Base-by-base conservation (phyloP, 2,329 filamentous ascomycete genomes). In the Plenodomus tracheiphilus region DNA sequence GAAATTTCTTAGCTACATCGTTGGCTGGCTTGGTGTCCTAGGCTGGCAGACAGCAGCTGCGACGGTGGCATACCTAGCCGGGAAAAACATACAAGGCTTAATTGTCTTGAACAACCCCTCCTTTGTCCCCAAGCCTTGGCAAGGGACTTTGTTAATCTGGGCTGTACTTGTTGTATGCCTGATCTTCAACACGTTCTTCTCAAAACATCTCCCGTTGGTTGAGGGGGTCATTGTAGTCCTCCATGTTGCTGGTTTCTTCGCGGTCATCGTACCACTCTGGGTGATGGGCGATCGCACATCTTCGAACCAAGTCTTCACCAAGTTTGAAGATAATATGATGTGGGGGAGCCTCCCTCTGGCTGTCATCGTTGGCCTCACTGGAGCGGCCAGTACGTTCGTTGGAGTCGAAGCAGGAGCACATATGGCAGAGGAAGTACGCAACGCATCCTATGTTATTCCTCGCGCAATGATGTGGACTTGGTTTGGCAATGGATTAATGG, bases 181-280 rank as follows among this genome's bases (percentile, higher is more conserved):
- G 71, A 65, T 77, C 30, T 69, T 75, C 13, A 74, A 76, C 47
- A 73, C 72, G 11, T 39, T 72, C 5, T 50, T 75, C 1, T 68
- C 70, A 16, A 72, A 69, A 41, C 50, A 54, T 18, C 71, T 44
- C 62, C 74, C 61, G 70, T 73, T 53, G n/a, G 44, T 62, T 39
- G 57, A 65, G 41, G 46, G 53, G 4, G 34, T 60, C 9, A 68
- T 76, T 13, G 59, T 80, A 3, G 63, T 76, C 9, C 44, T 81
- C 3, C 78, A 81, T 44, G 61, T 80, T n/a, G 56, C 75, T n/a
- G 79, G 78, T 1, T 77, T 81, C 54, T 75, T 81, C 51, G 76
- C 72, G 3, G 72, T 80, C 48, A 51, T 81, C 10, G 72, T 79
- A 1, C 49, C 55, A 2, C 46, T 64, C 2, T 58, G 54, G 58